Percentiles rank a stretch among this genome's conserved stretches.
Evolutionary conservation across 179 eudicot species (phyloP).

Genomic region (Actinidia arguta): DNA sequence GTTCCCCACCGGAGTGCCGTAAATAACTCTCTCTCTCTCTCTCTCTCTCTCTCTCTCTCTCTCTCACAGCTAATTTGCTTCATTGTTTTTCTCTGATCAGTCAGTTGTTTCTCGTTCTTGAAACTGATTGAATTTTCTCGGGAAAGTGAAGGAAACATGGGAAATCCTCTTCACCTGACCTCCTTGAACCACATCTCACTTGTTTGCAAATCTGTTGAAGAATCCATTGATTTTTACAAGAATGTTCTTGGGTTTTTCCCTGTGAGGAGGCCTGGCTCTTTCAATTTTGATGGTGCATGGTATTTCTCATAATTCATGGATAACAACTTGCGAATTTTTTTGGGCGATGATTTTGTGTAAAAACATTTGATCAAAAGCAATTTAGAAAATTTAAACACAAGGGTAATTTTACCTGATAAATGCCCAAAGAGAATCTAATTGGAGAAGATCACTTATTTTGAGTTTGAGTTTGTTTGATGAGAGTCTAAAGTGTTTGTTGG

Average conservation of each 20-base stretch:
- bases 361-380: no score
- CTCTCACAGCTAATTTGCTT: not conserved
- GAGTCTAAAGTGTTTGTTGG: no score
- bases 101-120: not conserved
- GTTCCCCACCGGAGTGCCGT: not conserved
- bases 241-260: constrained; percentile 79
- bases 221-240: constrained; percentile 68
- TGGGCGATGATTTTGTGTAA: not conserved
- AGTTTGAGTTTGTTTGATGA: not conserved
- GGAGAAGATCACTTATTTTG: no score
- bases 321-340: not conserved
- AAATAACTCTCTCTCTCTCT: not conserved
- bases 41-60: not conserved
- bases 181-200: constrained; percentile 83
- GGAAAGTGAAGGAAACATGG: not conserved
- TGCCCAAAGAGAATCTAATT: no score
- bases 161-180: constrained; percentile 53
- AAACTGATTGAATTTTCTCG: not conserved
- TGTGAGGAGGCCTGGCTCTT: constrained; percentile 71
- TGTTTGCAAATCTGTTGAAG: constrained; percentile 66
- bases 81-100: not conserved
- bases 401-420: no score
- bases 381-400: no score
- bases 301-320: constrained; percentile 15
- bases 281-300: constrained; percentile 92